These are phyloP conservation scores for Sarocladiaceae sp. DNA, from an alignment of 2,329 filamentous ascomycete genomes.

Conservation along the genomic window DNA sequence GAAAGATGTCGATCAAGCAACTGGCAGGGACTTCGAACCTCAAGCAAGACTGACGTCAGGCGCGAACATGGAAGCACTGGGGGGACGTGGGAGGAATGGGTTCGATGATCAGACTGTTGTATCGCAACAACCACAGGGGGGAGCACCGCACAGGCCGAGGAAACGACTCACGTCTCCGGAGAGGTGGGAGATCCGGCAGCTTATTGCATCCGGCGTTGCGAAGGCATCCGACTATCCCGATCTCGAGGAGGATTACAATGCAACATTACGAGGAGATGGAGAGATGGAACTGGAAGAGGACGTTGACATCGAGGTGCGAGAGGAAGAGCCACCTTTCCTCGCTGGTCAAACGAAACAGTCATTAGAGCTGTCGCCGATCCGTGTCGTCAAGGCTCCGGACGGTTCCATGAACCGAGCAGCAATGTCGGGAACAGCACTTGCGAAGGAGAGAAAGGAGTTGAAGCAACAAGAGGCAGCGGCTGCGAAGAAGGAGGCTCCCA, in stretches of 20 bases:
- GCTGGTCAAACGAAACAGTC: constrained; percentile 96
- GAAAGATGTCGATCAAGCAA: constrained; percentile 93
- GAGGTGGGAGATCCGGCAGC: constrained; percentile 92
- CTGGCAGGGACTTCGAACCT: constrained; percentile 75
- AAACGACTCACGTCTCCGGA: constrained; percentile 97
- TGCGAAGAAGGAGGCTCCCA: constrained; percentile 64
- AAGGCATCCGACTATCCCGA: constrained; percentile 93
- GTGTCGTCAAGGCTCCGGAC: constrained; percentile 94
- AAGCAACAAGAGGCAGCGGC: constrained; percentile 81
- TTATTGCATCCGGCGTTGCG: constrained; percentile 90
- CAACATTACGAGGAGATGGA: constrained; percentile 76
- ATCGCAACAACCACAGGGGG: constrained; percentile 29
- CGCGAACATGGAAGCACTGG: constrained; percentile 79
- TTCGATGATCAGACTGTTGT: constrained; percentile 41
- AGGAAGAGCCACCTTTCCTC: constrained; percentile 94
- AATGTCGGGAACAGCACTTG: constrained; percentile 82
- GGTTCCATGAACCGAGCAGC: constrained; percentile 96
- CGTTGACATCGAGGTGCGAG: constrained; percentile 91
- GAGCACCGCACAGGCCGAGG: constrained; percentile 53
- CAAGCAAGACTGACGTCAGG: constrained; percentile 76
- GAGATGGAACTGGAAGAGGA: constrained; percentile 92
- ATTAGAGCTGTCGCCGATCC: constrained; percentile 87
- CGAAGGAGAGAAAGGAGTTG: constrained; percentile 84
- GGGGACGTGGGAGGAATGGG: constrained; percentile 54
- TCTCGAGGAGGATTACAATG: constrained; percentile 87